phyloP scores from a whole-genome alignment of 2,329 filamentous ascomycete species.

The Calonectria hongkongensis region DNA sequence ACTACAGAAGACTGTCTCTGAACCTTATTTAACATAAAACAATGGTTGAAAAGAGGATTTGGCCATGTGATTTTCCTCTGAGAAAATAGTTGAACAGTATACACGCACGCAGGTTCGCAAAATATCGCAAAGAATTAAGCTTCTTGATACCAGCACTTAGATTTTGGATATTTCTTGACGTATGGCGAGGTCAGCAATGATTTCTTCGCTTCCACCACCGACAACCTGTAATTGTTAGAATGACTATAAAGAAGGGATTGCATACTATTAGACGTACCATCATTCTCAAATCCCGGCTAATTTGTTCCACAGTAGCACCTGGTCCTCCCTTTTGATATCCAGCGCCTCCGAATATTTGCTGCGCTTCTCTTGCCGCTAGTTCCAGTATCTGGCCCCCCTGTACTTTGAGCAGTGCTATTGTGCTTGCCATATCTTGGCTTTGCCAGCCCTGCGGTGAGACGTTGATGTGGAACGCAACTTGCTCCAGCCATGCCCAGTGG shows the following conservation, averaged over 20 bases:
- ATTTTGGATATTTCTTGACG: conserved; percentile 62
- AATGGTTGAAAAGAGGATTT: too few relatives aligned
- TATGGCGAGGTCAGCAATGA: conserved; percentile 70
- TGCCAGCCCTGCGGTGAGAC: background rate
- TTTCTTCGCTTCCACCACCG: conserved; percentile 73
- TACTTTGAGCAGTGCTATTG: conserved; percentile 17
- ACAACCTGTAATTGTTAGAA: conserved; percentile 61
- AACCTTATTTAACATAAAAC: too few relatives aligned
- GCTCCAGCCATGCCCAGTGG: conserved; percentile 77
- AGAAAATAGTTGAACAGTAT: too few relatives aligned
- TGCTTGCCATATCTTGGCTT: conserved; percentile 18
- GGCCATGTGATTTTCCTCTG: too few relatives aligned
- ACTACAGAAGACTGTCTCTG: too few relatives aligned
- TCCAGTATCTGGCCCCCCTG: conserved; percentile 68
- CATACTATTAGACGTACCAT: background rate
- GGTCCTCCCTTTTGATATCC: conserved; percentile 70
- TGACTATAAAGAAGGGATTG: background rate
- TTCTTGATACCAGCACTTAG: background rate
- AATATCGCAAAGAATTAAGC: background rate
- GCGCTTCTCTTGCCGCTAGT: conserved; percentile 69
- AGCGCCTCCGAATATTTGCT: conserved; percentile 72
- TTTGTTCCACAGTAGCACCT: conserved; percentile 70
- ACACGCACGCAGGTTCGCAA: too few relatives aligned
- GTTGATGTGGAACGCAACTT: conserved; percentile 71
- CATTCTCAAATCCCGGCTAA: conserved; percentile 68